Conservation (phyloP, 768 basidiomycete genomes). For the Calocybe gangraenosa region DNA sequence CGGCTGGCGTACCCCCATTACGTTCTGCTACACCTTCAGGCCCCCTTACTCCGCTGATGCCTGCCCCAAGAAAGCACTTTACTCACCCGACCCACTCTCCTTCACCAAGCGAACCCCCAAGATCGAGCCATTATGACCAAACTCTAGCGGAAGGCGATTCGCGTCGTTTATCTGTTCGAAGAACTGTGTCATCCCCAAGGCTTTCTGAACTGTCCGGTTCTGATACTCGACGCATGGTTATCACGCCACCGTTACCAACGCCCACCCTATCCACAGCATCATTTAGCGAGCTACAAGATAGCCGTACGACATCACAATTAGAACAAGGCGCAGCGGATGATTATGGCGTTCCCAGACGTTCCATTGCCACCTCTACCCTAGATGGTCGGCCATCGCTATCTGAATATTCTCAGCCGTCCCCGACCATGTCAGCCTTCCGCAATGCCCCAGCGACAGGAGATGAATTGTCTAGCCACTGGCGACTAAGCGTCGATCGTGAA, state of each 20-base stretch:
- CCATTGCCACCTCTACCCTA: conserved; percentile 46
- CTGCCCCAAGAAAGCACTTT: conserved; percentile 56
- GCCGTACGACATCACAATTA: conserved; percentile 26
- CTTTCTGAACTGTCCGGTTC: conserved; percentile 41
- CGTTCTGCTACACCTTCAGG: conserved; percentile 65
- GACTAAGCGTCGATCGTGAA: conserved; percentile 22
- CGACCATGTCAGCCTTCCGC: conserved; percentile 77
- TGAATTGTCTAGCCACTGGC: conserved; percentile 22
- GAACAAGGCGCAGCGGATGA: conserved; percentile 33
- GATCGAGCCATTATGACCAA: conserved; percentile 12
- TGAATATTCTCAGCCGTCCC: conserved; percentile 67
- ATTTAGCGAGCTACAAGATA: conserved; percentile 20
- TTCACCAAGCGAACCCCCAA: conserved; percentile 52
- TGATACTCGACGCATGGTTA: conserved; percentile 23
- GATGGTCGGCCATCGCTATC: conserved; percentile 56
- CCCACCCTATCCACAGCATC: conserved; percentile 22
- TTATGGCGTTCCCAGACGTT: conserved; percentile 35
- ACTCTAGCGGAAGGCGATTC: conserved; percentile 8
- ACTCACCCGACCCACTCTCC: conserved; percentile 47
- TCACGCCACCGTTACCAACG: conserved; percentile 38
- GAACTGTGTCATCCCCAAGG: conserved; percentile 50
- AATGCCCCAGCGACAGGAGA: conserved; percentile 38
- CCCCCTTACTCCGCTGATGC: conserved; percentile 57
- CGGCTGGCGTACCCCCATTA: conserved; percentile 42
- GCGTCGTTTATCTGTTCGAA: conserved; percentile 30